Base-by-base conservation (phyloP, 1,284 basidiomycete species). In the Pterulicium gracile region DNA sequence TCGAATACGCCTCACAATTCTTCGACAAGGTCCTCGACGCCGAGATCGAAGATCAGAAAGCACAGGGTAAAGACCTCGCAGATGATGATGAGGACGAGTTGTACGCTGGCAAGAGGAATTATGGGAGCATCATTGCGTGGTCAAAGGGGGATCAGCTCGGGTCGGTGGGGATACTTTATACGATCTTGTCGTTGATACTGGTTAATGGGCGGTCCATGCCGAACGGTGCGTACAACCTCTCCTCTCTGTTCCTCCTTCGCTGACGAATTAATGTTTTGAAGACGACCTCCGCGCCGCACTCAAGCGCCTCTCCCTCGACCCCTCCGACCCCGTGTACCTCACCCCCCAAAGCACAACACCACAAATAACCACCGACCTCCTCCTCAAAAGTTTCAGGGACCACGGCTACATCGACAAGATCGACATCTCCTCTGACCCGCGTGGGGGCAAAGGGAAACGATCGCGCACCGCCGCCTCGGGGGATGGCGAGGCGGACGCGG, bases 121-220 rank as follows among this genome's bases (percentile, higher is more conserved):
- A 75, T 46, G 85, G 85, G 0, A 79, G 74, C 48, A 70, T 88
- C 51, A 66, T 88, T 42, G 75, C 79, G 0, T 88, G 84, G 84
- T 77, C 70, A 47, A 66, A 59, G 24, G 57, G 67, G 0, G 86
- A 88, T 55, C 77, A 86, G 48, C 65, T 84, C 2, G 75, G 72
- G 2, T 60, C 71, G 1, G 54, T 80, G 17, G 86, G 85, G 12
- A 60, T 88, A 10, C 67, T 87, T 17, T 77, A 85, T 50, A 73
- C 82, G 18, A 68, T 89, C 32, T 73, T 89, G 1, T 72, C 81
- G 0, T 64, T 89, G 19, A 77, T 89, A 41, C 67, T 89, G 3
- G 81, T 81, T 40, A 80, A 73, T 50, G 85, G 84, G 22, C 66
- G 79, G 5, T 68, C 73, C 19, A 67, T 89, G 7, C 68, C 69